Evolutionary conservation across 2,329 filamentous ascomycete genomes (phyloP).

Genomic region (Aspergillus unguis): DNA sequence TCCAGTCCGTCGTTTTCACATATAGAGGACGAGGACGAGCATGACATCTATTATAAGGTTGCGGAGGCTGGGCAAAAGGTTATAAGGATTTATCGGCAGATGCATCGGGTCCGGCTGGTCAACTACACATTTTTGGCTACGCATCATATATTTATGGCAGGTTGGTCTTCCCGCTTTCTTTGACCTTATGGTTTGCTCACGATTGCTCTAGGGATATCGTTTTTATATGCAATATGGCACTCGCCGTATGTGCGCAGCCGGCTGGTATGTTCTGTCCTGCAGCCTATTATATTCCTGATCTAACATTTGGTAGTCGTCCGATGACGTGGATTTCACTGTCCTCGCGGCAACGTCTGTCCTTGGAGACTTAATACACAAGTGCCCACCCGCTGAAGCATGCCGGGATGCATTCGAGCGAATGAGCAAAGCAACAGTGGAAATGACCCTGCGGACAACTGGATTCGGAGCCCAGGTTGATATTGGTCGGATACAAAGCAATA

Average conservation of each 20-base stretch:
- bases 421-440: slow-evolving; percentile 90
- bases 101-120: slow-evolving; percentile 82
- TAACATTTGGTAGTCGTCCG: slow-evolving; percentile 60
- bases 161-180: slow-evolving; percentile 43
- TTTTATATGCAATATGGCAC: slow-evolving; percentile 96
- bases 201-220: slow-evolving; percentile 64
- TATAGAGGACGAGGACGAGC: slow-evolving; percentile 65
- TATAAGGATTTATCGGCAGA: slow-evolving; percentile 80
- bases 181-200: slow-evolving; percentile 7
- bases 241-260: slow-evolving; percentile 82
- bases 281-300: neutral
- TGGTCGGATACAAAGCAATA: slow-evolving; percentile 19
- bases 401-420: slow-evolving; percentile 93
- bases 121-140: slow-evolving; percentile 96
- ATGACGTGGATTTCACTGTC: slow-evolving; percentile 97
- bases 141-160: slow-evolving; percentile 95
- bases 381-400: slow-evolving; percentile 90
- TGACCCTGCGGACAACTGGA: slow-evolving; percentile 83
- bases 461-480: slow-evolving; percentile 57
- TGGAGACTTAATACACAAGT: slow-evolving; percentile 87
- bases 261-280: slow-evolving; percentile 58
- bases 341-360: slow-evolving; percentile 90
- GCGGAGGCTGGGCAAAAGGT: slow-evolving; percentile 94
- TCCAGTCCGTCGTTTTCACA: slow-evolving; percentile 52
- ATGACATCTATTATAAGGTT: slow-evolving; percentile 88